A percentile compares a stretch with the other conserved stretches of the same genome.
Evolutionary conservation across 805 yeast genomes (phyloP).

Genomic region (Schwanniomyces yamadae): DNA sequence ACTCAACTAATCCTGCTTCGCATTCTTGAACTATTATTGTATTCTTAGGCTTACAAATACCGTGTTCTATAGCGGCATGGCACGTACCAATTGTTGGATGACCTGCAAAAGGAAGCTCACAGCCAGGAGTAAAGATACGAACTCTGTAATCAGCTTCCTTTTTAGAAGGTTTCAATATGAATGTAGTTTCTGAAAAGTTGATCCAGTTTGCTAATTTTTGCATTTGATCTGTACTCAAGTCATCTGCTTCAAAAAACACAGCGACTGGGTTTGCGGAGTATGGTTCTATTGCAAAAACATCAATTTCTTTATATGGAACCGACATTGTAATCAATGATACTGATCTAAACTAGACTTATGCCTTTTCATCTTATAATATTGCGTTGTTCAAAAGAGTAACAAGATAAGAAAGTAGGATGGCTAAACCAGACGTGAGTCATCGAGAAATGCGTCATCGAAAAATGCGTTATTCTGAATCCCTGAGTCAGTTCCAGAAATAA

Average conservation of each 20-base stretch:
- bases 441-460: no score
- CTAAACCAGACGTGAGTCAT: no score
- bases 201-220: constrained; percentile 57
- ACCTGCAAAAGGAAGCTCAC: constrained; percentile 61
- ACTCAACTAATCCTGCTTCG: constrained; percentile 40
- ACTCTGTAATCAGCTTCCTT: constrained; percentile 45
- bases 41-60: constrained; percentile 23
- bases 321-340: neutral
- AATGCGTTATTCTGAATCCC: no score
- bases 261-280: constrained; percentile 58
- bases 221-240: constrained; percentile 40
- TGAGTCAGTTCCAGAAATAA: no score
- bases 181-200: constrained; percentile 58
- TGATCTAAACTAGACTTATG: no score
- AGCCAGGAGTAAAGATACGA: constrained; percentile 47
- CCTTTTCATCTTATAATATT: no score
- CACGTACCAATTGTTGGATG: constrained; percentile 61
- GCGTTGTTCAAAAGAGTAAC: no score
- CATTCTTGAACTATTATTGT: constrained; percentile 44
- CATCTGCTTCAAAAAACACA: constrained; percentile 44
- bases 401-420: no score
- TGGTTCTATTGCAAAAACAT: constrained; percentile 39
- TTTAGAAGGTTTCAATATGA: constrained; percentile 42
- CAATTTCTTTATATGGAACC: constrained; percentile 34
- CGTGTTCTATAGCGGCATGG: constrained; percentile 43